Base-by-base conservation (phyloP, 2,329 filamentous ascomycete species). In the Trichophyton benhamiae region DNA sequence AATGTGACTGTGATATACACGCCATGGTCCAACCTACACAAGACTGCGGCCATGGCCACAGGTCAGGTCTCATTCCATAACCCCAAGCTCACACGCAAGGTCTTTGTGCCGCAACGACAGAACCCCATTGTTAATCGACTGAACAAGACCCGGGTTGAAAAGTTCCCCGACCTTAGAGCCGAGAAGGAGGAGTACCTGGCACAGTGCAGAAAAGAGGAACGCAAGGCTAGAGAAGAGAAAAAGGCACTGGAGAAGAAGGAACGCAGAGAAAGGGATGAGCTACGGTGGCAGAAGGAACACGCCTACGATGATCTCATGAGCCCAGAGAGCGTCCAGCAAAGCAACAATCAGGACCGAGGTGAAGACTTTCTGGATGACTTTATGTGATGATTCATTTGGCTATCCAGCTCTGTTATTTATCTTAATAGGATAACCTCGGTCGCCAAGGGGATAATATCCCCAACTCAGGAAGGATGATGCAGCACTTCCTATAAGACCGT, bases 1-100 rank as follows among this genome's bases (percentile, higher is more conserved):
- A 97, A 97, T 75, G 80, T 99, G 69, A 95, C 91, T 15, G 75
- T 99, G 70, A 95, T 99, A 70, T 99, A 99, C 78, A 99, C 94
- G 3, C 94, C 94, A 5, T 97, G 94, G 91, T 88, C 89, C 52
- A 99, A 99, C 73, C 82, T 99, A 38, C 88, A 89, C 72, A 99
- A 99, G 72, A 90, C 95, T 71, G 92, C 91, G 33, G 89, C 87
- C 73, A 99, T 99, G 94, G 91, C 89, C 17, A 87, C 87, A 2
- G 94, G 94, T 22, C 94, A 99, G 72, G 94, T 99, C 60, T 87
- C 88, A 65, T 99, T 97, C 79, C 91, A 96, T 71, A 89, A 96
- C 74, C 82, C 82, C 46, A 90, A 89, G 69, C 67, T 87, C 78
- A 91, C 96, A 65, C 91, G 88, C 77, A 86, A 87, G 67, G 79